phyloP scores from a whole-genome alignment of 441 rosid species.

The Corymbia calophylla region DNA sequence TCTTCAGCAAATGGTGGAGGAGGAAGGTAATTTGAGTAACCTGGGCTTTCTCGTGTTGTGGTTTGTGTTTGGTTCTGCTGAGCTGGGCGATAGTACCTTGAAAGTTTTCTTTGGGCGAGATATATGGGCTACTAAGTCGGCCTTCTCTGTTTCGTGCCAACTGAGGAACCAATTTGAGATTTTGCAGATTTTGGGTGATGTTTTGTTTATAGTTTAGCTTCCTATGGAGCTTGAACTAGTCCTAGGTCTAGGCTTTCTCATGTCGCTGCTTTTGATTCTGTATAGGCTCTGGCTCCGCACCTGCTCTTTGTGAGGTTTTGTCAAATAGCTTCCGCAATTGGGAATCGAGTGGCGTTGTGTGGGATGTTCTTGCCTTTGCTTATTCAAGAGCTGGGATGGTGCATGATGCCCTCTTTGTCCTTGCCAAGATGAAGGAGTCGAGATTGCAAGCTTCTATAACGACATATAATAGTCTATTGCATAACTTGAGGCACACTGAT shows the following conservation, averaged over 20 bases:
- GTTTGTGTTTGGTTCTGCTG: background rate
- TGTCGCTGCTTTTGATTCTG: slow-evolving; percentile 24
- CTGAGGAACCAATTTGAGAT: background rate
- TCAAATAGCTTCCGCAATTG: slow-evolving; percentile 30
- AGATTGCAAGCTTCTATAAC: slow-evolving; percentile 43
- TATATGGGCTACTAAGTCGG: background rate
- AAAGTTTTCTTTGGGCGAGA: background rate
- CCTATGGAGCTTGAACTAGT: background rate
- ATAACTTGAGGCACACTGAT: slow-evolving; percentile 53
- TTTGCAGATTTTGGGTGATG: background rate
- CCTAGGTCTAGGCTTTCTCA: slow-evolving; percentile 7
- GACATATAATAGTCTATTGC: slow-evolving; percentile 59
- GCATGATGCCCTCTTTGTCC: slow-evolving; percentile 57
- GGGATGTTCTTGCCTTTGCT: slow-evolving; percentile 68
- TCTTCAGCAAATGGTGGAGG: slow-evolving; percentile 38
- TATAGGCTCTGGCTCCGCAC: slow-evolving; percentile 69
- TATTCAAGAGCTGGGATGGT: slow-evolving; percentile 64
- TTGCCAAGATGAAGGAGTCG: slow-evolving; percentile 61
- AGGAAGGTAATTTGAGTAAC: slow-evolving; percentile 39
- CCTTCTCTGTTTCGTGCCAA: background rate
- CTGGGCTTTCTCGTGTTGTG: background rate
- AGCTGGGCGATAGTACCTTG: background rate
- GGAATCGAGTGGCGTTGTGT: slow-evolving; percentile 47
- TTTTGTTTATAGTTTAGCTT: background rate
- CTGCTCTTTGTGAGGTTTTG: slow-evolving; percentile 47